These are phyloP conservation scores for Mrakiaceae sp. DNA, from an alignment of 1,284 basidiomycete genomes.

Conservation along the genomic window DNA sequence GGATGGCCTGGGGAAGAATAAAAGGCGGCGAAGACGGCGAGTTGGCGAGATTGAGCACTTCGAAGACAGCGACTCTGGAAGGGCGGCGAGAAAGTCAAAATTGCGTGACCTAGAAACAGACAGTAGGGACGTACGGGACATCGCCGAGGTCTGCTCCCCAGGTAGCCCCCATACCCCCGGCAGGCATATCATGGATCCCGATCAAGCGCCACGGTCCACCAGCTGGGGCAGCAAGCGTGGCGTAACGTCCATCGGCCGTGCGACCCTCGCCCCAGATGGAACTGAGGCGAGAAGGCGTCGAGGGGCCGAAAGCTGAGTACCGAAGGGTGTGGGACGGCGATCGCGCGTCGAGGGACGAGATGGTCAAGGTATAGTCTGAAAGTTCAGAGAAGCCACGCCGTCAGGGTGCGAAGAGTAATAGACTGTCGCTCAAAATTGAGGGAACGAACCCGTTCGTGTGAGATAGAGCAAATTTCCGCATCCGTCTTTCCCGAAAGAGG, in stretches of 20 bases:
- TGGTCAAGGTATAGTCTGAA: slow-evolving; percentile 6
- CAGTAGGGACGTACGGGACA: too few species aligned
- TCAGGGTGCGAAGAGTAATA: neutral
- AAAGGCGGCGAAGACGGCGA: slow-evolving; percentile 1
- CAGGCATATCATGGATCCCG: too few species aligned
- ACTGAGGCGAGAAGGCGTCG: neutral
- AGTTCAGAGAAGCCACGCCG: neutral
- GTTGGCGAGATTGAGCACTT: neutral
- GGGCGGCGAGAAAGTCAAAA: too few species aligned
- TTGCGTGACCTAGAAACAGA: too few species aligned
- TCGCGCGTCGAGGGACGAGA: neutral
- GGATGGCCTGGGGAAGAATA: slow-evolving; percentile 12
- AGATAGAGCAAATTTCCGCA: slow-evolving; percentile 10
- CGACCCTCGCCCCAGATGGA: slow-evolving; percentile 1
- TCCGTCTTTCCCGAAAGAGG: neutral
- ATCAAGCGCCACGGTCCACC: neutral
- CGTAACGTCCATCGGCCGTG: neutral
- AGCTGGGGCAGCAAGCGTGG: slow-evolving; percentile 3
- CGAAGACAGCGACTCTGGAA: slow-evolving; percentile 5
- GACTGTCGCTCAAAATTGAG: neutral
- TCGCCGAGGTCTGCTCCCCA: too few species aligned
- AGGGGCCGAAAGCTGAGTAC: slow-evolving; percentile 5
- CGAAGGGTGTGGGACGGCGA: slow-evolving; percentile 2
- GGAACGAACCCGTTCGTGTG: slow-evolving; percentile 9
- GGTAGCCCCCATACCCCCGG: too few species aligned